Evolutionary conservation across 208 protist species (phyloP), one percentile per base, ranked within the genome.

Genomic region (Endotrypanum monterogeii): DNA sequence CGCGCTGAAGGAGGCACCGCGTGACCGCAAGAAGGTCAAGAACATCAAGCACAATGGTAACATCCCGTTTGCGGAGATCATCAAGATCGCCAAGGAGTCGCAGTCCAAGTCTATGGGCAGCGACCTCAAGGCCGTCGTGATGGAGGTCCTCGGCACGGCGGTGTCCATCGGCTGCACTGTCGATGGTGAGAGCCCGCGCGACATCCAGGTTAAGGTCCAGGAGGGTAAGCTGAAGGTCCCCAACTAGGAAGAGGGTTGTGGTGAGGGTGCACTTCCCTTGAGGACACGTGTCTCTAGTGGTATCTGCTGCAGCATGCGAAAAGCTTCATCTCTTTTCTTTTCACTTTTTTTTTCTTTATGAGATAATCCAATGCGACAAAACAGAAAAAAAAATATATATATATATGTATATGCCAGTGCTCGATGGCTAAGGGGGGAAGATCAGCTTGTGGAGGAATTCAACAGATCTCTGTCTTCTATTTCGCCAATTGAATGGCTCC

Each of bases 11-110:
- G 99, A 99, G 95, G 98, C 99, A 61, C 86, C 91, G 72, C 97
- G 98, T 83, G 99, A 99, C 87, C 96, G 98, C 90, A 99, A 99
- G 97, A 99, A 99, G 96, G 98, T 98, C 56, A 99, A 99, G 98
- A 99, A 99, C 93, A 95, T 99, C 84, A 99, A 99, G 86, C 99
- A 99, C 95, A 86, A 91, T 78, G 99, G 99, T 85, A 99, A 99
- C 93, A 94, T 99, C 78, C 69, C 98, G 50, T 92, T 99, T 63
- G 92, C 99, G 50, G 98, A 99, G 80, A 90, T 99, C 83, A 83
- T 99, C 73, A 96, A 98, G 70, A 99, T 99, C 82, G 99, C 98
- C 55, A 94, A 97, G 80, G 90, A 94, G 80, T 97, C 99, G 86
- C 88, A 98, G 74, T 54, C 76, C 39, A 97, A 98, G 73, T 99